phyloP scores from a whole-genome alignment of 805 yeast genomes.

The Schwanniomyces occidentalis region DNA sequence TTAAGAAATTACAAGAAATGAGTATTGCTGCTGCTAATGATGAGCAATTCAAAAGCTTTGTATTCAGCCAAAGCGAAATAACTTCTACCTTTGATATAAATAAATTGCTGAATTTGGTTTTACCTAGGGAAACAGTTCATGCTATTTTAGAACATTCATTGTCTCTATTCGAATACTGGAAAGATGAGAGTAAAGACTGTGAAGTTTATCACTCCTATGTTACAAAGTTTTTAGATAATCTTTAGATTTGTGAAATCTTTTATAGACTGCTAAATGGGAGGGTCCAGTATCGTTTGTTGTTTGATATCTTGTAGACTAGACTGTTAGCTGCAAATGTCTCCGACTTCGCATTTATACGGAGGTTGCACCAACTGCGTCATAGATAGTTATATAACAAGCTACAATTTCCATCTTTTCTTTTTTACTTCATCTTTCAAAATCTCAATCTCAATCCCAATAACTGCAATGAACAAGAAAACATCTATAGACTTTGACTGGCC shows the following conservation, averaged over 20 bases:
- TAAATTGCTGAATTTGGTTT: slow-evolving; percentile 11
- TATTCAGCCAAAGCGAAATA: slow-evolving; percentile 6
- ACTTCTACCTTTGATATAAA: slow-evolving; percentile 2
- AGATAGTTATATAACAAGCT: too few relatives aligned
- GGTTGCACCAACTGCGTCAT: too few relatives aligned
- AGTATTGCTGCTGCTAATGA: slow-evolving; percentile 14
- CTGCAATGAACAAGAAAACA: slow-evolving; percentile 1
- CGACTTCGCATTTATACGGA: slow-evolving; percentile 24
- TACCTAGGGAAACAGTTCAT: slow-evolving; percentile 16
- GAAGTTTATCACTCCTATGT: slow-evolving; percentile 26
- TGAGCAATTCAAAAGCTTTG: slow-evolving; percentile 8
- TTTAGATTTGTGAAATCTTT: too few relatives aligned
- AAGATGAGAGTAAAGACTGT: slow-evolving; percentile 34
- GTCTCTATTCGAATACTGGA: slow-evolving; percentile 35
- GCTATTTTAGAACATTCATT: slow-evolving; percentile 28
- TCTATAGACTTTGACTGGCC: slow-evolving; percentile 9
- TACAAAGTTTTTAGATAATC: slow-evolving; percentile 18
- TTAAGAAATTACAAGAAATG: slow-evolving; percentile 27
- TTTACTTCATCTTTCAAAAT: neutral
- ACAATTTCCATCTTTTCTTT: too few relatives aligned
- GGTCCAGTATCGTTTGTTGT: too few relatives aligned
- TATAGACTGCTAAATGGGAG: too few relatives aligned
- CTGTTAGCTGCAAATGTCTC: too few relatives aligned
- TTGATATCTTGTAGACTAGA: too few relatives aligned
- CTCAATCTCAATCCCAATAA: neutral